Conservation (phyloP, 805 yeast species). For the Teunomyces pallodes region DNA sequence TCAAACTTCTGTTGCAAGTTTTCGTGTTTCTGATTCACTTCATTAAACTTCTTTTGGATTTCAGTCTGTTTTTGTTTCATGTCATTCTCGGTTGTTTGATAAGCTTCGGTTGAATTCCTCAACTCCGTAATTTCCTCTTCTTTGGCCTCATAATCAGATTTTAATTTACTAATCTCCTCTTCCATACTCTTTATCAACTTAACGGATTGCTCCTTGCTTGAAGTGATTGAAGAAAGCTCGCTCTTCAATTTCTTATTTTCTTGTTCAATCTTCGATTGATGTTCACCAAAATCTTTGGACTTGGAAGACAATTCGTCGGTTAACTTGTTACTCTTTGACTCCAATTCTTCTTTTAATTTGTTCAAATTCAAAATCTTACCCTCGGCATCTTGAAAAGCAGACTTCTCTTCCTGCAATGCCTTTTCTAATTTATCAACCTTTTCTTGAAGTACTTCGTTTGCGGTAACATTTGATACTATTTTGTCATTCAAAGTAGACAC, state of each 20-base stretch:
- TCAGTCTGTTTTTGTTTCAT: neutral
- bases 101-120: neutral
- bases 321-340: neutral
- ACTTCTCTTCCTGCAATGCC: neutral
- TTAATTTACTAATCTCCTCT: neutral
- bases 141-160: neutral
- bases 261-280: neutral
- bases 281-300: neutral
- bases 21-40: neutral
- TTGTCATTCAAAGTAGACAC: neutral
- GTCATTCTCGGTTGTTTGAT: neutral
- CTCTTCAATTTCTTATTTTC: neutral
- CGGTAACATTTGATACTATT: neutral
- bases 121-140: neutral
- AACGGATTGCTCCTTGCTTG: neutral
- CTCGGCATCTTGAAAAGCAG: neutral
- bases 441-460: neutral
- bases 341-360: neutral
- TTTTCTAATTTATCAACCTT: neutral
- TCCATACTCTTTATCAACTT: neutral
- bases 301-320: neutral
- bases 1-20: neutral
- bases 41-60: neutral
- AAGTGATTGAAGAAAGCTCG: neutral
- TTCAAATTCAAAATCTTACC: neutral